Evolutionary conservation across 2,329 filamentous ascomycete genomes (phyloP), one percentile per base, ranked within the genome.

Genomic region (Colletotrichum nymphaeae): DNA sequence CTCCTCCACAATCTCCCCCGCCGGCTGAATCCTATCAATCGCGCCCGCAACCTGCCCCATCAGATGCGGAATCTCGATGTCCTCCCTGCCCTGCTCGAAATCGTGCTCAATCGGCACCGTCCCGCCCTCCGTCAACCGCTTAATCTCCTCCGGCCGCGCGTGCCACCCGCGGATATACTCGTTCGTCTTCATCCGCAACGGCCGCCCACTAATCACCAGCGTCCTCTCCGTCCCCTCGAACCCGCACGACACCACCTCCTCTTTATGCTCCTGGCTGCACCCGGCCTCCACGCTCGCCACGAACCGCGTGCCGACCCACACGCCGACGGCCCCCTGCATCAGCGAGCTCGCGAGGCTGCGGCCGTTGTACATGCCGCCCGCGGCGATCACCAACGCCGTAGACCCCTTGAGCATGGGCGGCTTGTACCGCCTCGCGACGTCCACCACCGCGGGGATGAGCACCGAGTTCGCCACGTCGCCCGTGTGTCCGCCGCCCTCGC

Each of bases 291-390:
- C 88, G 9, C 90, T 91, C 1, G 96, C 95, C 19, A 98, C 94
- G 82, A 98, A 98, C 24, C 96, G 88, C 73, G 96, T 98, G 32
- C 96, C 96, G 1, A 98, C 95, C 96, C 96, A 98, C 1, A 97
- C 96, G 12, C 94, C 96, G 4, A 89, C 88, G 1, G 95, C 96
- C 19, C 96, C 96, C 79, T 97, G 93, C 91, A 97, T 96, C 81
- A 98, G 85, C 74, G 91, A 92, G 71, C 91, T 91, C 0, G 96
- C 96, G 69, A 98, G 85, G 65, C 93, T 92, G 19, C 95, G 88
- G 1, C 96, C 96, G 79, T 97, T 93, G 79, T 90, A 92, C 55
- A 98, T 93, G 0, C 96, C 96, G 5, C 96, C 96, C 0, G 96
- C 96, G 0, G 96, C 96, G 19, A 98, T 91, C 1, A 98, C 95